Base-by-base conservation (phyloP, 2,329 filamentous ascomycete genomes). In the Aureobasidium leucospermi region DNA sequence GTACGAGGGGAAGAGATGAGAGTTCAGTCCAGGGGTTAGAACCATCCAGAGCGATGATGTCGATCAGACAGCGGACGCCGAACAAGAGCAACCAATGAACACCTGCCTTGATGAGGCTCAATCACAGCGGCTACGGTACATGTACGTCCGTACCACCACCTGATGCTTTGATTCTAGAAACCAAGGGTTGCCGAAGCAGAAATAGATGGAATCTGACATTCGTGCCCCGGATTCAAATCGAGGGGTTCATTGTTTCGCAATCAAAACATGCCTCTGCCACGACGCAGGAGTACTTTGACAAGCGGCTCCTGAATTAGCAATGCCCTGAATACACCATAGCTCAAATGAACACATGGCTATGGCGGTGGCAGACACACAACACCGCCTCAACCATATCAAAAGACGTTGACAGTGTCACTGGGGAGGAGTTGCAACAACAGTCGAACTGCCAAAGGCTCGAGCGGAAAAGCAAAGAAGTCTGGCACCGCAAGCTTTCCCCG, bases 201-300 rank as follows among this genome's bases (percentile, higher is more conserved):
- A 45, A 46, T 45, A 56, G 43, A 48, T 41, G 43, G 19, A 31
- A 58, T 58, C 55, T 48, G 42, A 58, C 55, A 41, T 48, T 47
- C 32, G 23, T 1, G 42, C 16, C 55, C 43, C 55, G 13, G 39
- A 56, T 56, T 41, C 34, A 32, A 23, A 58, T 32, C 32, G 34
- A 31, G 42, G 55, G 55, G 55, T 32, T 47, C 39, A 41, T 31
- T 58, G 55, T 58, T 48, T 58, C 55, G 55, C 55, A 58, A 58
- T 58, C 55, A 58, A 57, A 57, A 57, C 52, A 57, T 29, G 31
- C 6, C 41, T 23, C 29, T 57, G 52, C 31, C 52, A 57, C 31
- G 55, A 58, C 11, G 43, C 43, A 43, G 55, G 34, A 47, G 39
- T 15, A 10, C 31, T 29, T 31, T 31, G 15, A 16, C 32, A 34